These are phyloP conservation scores for Hymenoscyphus scutula DNA, from an alignment of 2,329 filamentous ascomycete species.

Conservation along the genomic window DNA sequence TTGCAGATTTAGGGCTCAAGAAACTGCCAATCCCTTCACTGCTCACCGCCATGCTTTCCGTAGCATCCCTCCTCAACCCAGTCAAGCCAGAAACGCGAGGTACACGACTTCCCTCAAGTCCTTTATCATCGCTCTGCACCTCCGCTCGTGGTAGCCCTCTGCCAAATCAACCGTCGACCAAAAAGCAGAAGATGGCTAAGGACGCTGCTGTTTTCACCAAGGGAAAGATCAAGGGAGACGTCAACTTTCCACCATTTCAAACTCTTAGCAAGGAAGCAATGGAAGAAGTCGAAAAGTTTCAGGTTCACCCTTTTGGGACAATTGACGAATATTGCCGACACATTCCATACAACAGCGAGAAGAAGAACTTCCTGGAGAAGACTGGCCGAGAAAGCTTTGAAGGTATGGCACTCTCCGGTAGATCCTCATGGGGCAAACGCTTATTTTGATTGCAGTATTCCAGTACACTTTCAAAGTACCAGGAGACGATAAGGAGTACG, in stretches of 20 bases:
- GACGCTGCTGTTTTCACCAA: conserved; percentile 62
- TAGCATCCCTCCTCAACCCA: conserved; percentile 67
- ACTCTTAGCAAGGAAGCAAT: conserved; percentile 56
- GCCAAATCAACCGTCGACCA: conserved; percentile 34
- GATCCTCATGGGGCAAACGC: conserved; percentile 20
- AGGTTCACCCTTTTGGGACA: conserved; percentile 62
- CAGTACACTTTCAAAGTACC: conserved; percentile 78
- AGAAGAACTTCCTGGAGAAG: conserved; percentile 83
- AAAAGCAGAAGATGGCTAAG: conserved; percentile 61
- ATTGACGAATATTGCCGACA: conserved; percentile 65
- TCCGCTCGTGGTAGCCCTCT: conserved; percentile 30
- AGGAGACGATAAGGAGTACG: conserved; percentile 63
- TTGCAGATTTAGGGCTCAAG: conserved; percentile 29
- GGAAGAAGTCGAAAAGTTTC: conserved; percentile 59
- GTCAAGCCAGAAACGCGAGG: conserved; percentile 39
- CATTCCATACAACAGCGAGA: conserved; percentile 92
- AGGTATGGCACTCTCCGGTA: conserved; percentile 51
- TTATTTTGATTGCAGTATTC: conserved; percentile 59
- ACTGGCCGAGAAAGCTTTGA: conserved; percentile 87
- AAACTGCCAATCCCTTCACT: conserved; percentile 22
- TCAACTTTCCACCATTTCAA: conserved; percentile 76
- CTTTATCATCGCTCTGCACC: conserved; percentile 31
- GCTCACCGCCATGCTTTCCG: conserved; percentile 55
- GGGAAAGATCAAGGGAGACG: conserved; percentile 59
- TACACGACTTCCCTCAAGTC: conserved; percentile 44